A percentile compares a stretch with the other conserved stretches of the same genome.
Evolutionary conservation across 768 basidiomycete species (phyloP).

Genomic region (Leccinum truebloodii): DNA sequence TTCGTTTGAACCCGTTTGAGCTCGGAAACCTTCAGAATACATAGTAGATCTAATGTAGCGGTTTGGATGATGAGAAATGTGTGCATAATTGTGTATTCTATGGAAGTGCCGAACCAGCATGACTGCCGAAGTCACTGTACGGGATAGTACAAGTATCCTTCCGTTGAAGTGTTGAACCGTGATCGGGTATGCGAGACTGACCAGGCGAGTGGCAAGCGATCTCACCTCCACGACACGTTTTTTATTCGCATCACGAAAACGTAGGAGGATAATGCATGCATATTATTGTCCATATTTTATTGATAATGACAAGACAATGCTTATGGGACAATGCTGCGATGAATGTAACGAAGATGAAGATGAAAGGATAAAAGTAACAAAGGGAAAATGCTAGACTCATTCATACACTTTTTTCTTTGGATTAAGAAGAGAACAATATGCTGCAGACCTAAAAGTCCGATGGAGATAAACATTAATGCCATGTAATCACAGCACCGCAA

Average conservation of each 20-base stretch:
- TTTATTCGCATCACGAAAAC: background rate
- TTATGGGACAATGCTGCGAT: constrained; percentile 1
- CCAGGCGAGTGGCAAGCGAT: background rate
- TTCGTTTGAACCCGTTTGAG: too few relatives aligned
- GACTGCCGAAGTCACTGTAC: too few relatives aligned
- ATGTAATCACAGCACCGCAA: background rate
- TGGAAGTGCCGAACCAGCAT: too few relatives aligned
- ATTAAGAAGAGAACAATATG: constrained; percentile 12
- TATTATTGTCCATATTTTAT: constrained; percentile 24
- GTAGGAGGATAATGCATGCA: constrained; percentile 12
- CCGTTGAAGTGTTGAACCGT: background rate
- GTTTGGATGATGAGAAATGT: too few relatives aligned
- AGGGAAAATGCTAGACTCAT: constrained; percentile 1
- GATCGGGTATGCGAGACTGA: background rate
- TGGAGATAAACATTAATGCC: too few relatives aligned
- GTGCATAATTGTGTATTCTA: too few relatives aligned
- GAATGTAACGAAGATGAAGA: background rate
- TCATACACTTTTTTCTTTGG: constrained; percentile 26
- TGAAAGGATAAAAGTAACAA: background rate
- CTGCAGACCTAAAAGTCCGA: constrained; percentile 3
- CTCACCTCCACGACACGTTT: background rate
- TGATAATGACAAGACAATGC: constrained; percentile 20
- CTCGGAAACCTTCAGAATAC: too few relatives aligned
- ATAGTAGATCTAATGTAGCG: too few relatives aligned
- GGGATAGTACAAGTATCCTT: too few relatives aligned